Base-by-base conservation (phyloP, 2,329 filamentous ascomycete species). In the Xylariaceae sp. region DNA sequence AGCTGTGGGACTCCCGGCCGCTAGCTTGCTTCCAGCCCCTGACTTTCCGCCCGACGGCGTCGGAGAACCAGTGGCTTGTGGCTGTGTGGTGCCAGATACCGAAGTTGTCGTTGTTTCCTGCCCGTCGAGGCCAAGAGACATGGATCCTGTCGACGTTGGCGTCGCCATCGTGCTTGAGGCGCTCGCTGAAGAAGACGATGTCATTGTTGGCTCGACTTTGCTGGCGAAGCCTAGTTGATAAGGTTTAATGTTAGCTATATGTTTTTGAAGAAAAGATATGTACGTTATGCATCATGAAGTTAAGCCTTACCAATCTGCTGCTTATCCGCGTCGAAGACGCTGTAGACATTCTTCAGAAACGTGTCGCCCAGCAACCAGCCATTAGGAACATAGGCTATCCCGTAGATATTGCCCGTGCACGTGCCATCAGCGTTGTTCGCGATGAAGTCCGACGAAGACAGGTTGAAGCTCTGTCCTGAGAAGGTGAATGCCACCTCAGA, bases 261-360 rank as follows among this genome's bases (percentile, higher is more conserved):
- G 8, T 14, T 22, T 22, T 1, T n/a, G n/a, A 14, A n/a, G n/a
- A 40, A 25, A 7, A 21, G 16, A 3, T 25, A 20, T 7, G 19
- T 11, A 12, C 2, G 16, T 6, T 11, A 35, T 23, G 16, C 11
- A 19, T 19, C 27, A 11, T 23, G 19, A 17, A 12, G 12, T 8
- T 17, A 17, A 2, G 38, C 63, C 72, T 62, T 63, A 78, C 84
- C 86, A 53, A 90, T 79, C 41, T 76, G 77, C 35, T 65, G 67
- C 53, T 81, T 61, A 51, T 92, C 88, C 42, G 79, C 80, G 63
- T 95, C 90, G 62, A 94, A 95, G 20, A 93, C 83, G 2, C 81
- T 74, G 62, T 95, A 95, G 14, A 95, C 89, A 56, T 94, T 95
- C 70, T 94, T 95, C 50, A 95, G 68, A 57, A 95, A 95, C 1